Base-by-base conservation (phyloP, 2,329 filamentous ascomycete genomes). In the Hymenoscyphus scutula region DNA sequence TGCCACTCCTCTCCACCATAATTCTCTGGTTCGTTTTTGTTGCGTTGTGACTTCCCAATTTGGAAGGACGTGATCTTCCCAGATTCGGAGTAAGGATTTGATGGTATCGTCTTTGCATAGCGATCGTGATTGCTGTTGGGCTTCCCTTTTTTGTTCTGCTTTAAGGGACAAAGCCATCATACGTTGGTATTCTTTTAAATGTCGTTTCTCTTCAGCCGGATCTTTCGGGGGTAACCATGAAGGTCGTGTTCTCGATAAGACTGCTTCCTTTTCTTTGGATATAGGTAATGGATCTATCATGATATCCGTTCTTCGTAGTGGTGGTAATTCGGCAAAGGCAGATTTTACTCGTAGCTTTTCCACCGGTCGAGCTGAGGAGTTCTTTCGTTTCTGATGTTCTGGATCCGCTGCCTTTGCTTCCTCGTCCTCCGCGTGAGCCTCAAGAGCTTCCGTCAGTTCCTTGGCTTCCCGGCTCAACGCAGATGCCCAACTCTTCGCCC, bases 151-250 rank as follows among this genome's bases (percentile, higher is more conserved):
- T 62, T 83, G 82, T 34, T 88, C 86, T 0, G 84, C 82, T 70
- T 85, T 84, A 58, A 79, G 75, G 68, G 85, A 87, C 53, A 79
- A 79, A 0, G 81, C 82, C 88, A 94, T 91, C 89, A 95, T 93
- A 74, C 83, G 87, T 76, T 93, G 88, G 73, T 93, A 95, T 74
- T 95, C 87, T 71, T 85, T 92, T 68, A 99, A 74, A 76, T 99
- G 95, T 68, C 88, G 89, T 74, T 86, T 90, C 78, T 99, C 95
- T 76, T 99, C 95, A 60, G 90, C 90, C 1, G 92, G 93, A 68
- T 95, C 88, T 77, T 95, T 95, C 1, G 91, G 91, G 0, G 91
- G 91, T 2, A 95, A 79, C 91, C 91, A 95, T 1, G 89, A 92
- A 0, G 91, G 91, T 41, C 91, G 82, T 1, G 91, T 95, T 19